Evolutionary conservation across 2,329 filamentous ascomycete genomes (phyloP), one percentile per base, ranked within the genome.

Genomic region (Colletotrichum chlorophyti): DNA sequence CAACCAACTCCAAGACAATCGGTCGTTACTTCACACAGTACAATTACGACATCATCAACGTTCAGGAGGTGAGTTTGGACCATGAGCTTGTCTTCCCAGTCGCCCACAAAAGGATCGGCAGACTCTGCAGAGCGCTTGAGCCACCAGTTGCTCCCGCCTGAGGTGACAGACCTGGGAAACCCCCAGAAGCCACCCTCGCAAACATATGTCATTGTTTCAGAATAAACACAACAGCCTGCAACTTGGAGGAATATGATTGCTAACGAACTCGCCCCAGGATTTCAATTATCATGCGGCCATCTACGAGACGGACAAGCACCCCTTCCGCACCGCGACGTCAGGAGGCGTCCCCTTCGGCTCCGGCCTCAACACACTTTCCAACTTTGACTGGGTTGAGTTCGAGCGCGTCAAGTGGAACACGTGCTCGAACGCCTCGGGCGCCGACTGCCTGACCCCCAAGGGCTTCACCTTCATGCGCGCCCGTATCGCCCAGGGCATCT

Each of bases 381-480:
- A 83, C 65, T 84, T 78, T 63, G 67, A 79, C 61, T 90, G 80
- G 78, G 70, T 81, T 6, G 78, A 81, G 60, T 83, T 85, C 63
- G 72, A 75, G 38, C 81, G 86, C 12, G 72, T 80, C 45, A 84
- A 86, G 65, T 90, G 87, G 86, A 70, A 76, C 21, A 74, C 68
- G 3, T 89, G 87, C 72, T 84, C 81, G 57, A 70, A 83, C 65
- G 78, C 79, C 31, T 83, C 81, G 0, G 79, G 78, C 0, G 65
- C 69, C 1, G 87, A 90, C 69, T 90, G 87, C 67, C 72, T 89
- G 61, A 89, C 87, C 1, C 87, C 86, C 19, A 90, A 90, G 70
- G 87, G 87, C 12, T 89, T 89, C 69, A 89, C 86, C 1, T 85
- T 85, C 43, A 88, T 90, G 85, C 81, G 85, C 11, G 70, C 82